Evolutionary conservation across 805 yeast species (phyloP).

Genomic region (Nakazawaea wyomingensis): DNA sequence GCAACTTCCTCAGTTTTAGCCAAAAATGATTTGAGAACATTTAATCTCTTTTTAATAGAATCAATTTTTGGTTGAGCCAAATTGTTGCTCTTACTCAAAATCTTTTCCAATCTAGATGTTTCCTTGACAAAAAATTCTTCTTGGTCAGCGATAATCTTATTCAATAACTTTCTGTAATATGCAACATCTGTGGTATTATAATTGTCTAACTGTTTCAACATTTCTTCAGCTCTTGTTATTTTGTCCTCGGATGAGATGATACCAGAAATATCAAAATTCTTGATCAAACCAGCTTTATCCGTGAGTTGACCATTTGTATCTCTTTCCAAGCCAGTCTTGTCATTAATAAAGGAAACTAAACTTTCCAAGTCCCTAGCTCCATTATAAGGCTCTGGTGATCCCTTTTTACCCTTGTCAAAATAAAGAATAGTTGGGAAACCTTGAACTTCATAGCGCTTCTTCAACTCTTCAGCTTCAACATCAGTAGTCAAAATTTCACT

Average conservation of each 20-base stretch:
- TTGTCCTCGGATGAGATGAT: conserved; percentile 21
- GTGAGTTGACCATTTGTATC: conserved; percentile 35
- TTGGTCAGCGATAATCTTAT: conserved; percentile 40
- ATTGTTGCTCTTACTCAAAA: conserved; percentile 32
- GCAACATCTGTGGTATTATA: conserved; percentile 25
- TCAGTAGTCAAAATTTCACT: conserved; percentile 45
- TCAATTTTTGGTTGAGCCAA: conserved; percentile 42
- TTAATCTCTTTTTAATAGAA: conserved; percentile 44
- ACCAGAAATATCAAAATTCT: conserved; percentile 26
- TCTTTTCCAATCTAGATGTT: conserved; percentile 35
- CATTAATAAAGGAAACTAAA: conserved; percentile 46
- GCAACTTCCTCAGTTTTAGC: conserved; percentile 4
- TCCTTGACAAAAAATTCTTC: conserved; percentile 40
- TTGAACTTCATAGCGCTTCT: conserved; percentile 34
- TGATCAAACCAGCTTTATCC: conserved; percentile 33
- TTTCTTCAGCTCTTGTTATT: conserved; percentile 23
- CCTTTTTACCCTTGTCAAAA: conserved; percentile 35
- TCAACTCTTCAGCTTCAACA: conserved; percentile 37
- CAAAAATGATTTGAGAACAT: conserved; percentile 37
- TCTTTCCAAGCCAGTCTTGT: conserved; percentile 34
- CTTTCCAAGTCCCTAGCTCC: conserved; percentile 42
- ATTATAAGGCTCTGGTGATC: conserved; percentile 26
- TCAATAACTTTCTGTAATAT: conserved; percentile 45
- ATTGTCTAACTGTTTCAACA: conserved; percentile 31
- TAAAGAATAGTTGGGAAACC: conserved; percentile 53